Conservation (phyloP, 1,139 yeast genomes). For the Yamadazyma triangularis region DNA sequence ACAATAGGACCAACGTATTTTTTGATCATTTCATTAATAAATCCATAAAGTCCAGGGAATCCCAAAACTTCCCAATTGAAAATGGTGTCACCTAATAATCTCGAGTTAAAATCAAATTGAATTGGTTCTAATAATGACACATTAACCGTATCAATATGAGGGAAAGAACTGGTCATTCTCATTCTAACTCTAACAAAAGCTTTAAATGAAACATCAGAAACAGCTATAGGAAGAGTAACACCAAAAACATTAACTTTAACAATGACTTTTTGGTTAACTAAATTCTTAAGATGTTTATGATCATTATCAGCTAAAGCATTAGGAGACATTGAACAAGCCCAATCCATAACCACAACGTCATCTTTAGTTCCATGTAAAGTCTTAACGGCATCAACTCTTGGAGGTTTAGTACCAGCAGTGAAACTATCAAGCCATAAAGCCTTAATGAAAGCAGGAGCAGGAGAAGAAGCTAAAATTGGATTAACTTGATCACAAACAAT, state of each 20-base stretch:
- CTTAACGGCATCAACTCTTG: slow-evolving; percentile 83
- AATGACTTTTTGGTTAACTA: slow-evolving; percentile 75
- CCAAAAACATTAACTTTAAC: slow-evolving; percentile 69
- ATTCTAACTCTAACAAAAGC: slow-evolving; percentile 75
- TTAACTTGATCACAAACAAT: slow-evolving; percentile 83
- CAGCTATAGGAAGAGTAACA: slow-evolving; percentile 56
- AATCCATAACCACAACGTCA: slow-evolving; percentile 95
- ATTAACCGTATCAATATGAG: slow-evolving; percentile 88
- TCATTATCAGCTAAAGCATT: slow-evolving; percentile 79
- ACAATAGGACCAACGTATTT: slow-evolving; percentile 86
- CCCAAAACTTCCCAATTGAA: slow-evolving; percentile 85
- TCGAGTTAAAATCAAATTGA: slow-evolving; percentile 74
- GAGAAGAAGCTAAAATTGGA: slow-evolving; percentile 69
- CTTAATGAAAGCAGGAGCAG: slow-evolving; percentile 81
- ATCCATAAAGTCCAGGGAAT: slow-evolving; percentile 79
- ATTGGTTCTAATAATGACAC: slow-evolving; percentile 84
- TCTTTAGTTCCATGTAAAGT: slow-evolving; percentile 83
- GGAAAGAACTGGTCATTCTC: slow-evolving; percentile 86
- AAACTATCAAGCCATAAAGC: slow-evolving; percentile 81
- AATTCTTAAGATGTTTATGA: slow-evolving; percentile 74
- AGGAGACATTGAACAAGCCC: slow-evolving; percentile 90
- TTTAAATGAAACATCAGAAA: slow-evolving; percentile 58
- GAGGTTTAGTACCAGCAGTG: slow-evolving; percentile 93
- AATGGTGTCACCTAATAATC: slow-evolving; percentile 66
- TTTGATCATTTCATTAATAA: slow-evolving; percentile 78